Evolutionary conservation across 2,329 filamentous ascomycete species (phyloP).

Genomic region (Aspergillus floridensis): DNA sequence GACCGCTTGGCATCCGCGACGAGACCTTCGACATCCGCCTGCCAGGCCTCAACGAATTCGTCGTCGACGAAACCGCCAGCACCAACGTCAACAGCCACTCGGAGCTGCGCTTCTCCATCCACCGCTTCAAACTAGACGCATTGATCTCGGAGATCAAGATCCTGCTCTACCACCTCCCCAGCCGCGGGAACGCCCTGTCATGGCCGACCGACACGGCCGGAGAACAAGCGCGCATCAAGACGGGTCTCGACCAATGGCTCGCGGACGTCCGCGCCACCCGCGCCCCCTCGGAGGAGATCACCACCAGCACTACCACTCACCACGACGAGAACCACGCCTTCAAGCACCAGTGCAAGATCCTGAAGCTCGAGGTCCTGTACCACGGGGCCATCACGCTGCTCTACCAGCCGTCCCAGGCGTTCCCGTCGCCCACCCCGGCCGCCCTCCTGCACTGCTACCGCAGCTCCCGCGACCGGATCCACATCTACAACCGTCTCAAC

Average conservation of each 20-base stretch:
- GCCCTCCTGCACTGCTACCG: constrained; percentile 33
- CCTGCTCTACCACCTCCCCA: constrained; percentile 28
- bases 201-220: constrained; percentile 20
- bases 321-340: constrained; percentile 5
- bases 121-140: constrained; percentile 28
- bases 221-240: constrained; percentile 20
- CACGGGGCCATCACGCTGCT: constrained; percentile 35
- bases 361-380: constrained; percentile 34
- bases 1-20: constrained; percentile 38
- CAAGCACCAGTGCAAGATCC: constrained; percentile 12
- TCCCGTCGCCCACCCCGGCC: constrained; percentile 28
- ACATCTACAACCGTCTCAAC: constrained; percentile 33
- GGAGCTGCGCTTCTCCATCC: constrained; percentile 22
- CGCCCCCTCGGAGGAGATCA: neutral
- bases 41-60: constrained; percentile 15
- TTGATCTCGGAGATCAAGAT: constrained; percentile 30
- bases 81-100: constrained; percentile 7
- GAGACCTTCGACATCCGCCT: constrained; percentile 37
- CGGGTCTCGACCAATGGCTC: constrained; percentile 24
- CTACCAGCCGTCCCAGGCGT: constrained; percentile 38
- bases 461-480: constrained; percentile 25
- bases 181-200: constrained; percentile 13
- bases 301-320: neutral
- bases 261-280: constrained; percentile 5
- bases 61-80: neutral